These are phyloP conservation scores for Paramecium sexaurelia DNA, from an alignment of 73 alveolate genomes.

Conservation along the genomic window DNA sequence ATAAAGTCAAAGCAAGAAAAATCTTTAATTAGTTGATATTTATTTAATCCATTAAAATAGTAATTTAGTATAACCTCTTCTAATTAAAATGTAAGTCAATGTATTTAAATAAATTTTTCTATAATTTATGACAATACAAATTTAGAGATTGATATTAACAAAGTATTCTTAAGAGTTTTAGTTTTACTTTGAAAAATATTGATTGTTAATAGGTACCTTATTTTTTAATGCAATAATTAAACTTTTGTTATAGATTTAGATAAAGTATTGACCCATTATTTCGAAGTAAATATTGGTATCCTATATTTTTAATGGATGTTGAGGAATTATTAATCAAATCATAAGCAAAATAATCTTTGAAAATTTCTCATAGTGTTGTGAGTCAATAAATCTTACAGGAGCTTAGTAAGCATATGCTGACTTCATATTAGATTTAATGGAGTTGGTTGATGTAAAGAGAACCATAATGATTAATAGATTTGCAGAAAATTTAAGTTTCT, in stretches of 20 bases:
- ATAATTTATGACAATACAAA: background rate
- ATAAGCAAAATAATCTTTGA: conserved; percentile 84
- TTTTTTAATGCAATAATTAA: conserved; percentile 12
- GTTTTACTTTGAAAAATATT: conserved; percentile 1
- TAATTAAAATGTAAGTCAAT: background rate
- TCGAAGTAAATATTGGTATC: background rate
- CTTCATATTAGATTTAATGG: conserved; percentile 81
- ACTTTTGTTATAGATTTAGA: conserved; percentile 48
- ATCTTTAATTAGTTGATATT: background rate
- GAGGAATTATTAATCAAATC: conserved; percentile 82
- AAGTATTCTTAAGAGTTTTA: background rate
- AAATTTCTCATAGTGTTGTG: conserved; percentile 81
- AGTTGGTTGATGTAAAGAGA: conserved; percentile 78
- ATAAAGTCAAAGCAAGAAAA: background rate
- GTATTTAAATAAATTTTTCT: too few species aligned
- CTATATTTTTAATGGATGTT: conserved; percentile 57
- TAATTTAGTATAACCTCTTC: conserved; percentile 13
- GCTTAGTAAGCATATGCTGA: conserved; percentile 92
- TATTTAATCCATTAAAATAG: background rate
- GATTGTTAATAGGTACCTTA: conserved; percentile 35
- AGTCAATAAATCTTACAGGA: conserved; percentile 88
- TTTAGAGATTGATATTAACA: background rate
- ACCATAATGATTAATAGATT: conserved; percentile 80
- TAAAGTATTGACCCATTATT: conserved; percentile 24
- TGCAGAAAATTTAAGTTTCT: conserved; percentile 75